A percentile compares a stretch with the other conserved stretches of the same genome.
Conservation (phyloP, 495 filamentous ascomycete genomes). For the Lepraria neglecta region DNA sequence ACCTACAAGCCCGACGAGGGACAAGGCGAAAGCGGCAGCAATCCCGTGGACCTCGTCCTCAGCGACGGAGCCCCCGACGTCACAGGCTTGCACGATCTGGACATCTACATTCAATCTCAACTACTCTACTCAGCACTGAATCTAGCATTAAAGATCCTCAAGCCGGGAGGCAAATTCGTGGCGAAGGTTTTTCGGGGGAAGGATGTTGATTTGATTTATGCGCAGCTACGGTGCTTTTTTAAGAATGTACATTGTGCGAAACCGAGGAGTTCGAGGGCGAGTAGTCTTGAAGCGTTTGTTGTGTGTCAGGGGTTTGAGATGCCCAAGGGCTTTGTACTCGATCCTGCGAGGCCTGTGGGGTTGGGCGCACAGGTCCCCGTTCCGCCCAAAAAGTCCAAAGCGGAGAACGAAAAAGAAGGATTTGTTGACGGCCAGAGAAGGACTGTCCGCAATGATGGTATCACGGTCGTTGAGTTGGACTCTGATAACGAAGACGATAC, state of each 20-base stretch:
- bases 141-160: constrained; percentile 81
- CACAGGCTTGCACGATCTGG: constrained; percentile 90
- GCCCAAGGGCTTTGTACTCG: constrained; percentile 36
- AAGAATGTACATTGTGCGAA: constrained; percentile 84
- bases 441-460: constrained; percentile 48
- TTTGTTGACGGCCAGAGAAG: constrained; percentile 17
- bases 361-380: constrained; percentile 11
- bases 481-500: constrained; percentile 43
- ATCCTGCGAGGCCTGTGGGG: constrained; percentile 18
- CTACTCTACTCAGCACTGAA: constrained; percentile 90
- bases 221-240: constrained; percentile 87
- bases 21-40: constrained; percentile 34
- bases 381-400: neutral
- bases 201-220: constrained; percentile 86
- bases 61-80: constrained; percentile 96
- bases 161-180: constrained; percentile 90
- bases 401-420: neutral
- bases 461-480: constrained; percentile 56
- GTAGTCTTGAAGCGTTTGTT: constrained; percentile 92
- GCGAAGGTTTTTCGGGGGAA: constrained; percentile 95
- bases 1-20: constrained; percentile 44
- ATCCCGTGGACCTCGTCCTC: constrained; percentile 84
- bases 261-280: constrained; percentile 83
- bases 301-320: constrained; percentile 82
- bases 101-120: constrained; percentile 96